Evolutionary conservation across 1,284 basidiomycete genomes (phyloP), one percentile per base, ranked within the genome.

Genomic region (Grifola frondosa): DNA sequence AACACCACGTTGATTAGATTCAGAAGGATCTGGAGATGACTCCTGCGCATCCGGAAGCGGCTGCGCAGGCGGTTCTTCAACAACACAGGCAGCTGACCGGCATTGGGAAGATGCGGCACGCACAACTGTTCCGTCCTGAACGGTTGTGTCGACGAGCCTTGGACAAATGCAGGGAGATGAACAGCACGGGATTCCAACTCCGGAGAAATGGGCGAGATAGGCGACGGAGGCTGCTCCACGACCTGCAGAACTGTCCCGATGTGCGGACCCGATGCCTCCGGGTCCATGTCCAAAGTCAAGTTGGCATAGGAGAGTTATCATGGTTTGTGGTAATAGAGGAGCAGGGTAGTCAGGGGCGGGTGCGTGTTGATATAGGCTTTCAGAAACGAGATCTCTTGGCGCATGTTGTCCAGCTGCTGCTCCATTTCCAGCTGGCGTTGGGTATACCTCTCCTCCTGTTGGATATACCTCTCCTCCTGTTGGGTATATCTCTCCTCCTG

Each of bases 401-500:
- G 74, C 73, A 87, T 73, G 46, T 77, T 75, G 2, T 67, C 52
- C 46, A 87, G 67, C 37, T 73, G 73, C 17, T 69, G 68, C 56
- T 86, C 79, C 66, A 79, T 72, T 56, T 83, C 79, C 21, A 72
- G 73, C 45, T 83, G 77, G 29, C 70, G 63, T 48, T 78, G 74
- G 12, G 64, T 53, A 46, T 69, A 71, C 54, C 70, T 83, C 9
- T 70, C 70, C 61, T 87, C 85, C n/a, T n/a, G n/a, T n/a, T n/a
- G n/a, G n/a, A n/a, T n/a, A n/a, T n/a, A n/a, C n/a, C n/a, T n/a
- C n/a, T n/a, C n/a, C n/a, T n/a, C n/a, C n/a, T n/a, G 63, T 48
- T 78, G 74, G 12, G 64, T 53, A 46, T 69, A 71, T 54, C 70
- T 83, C 9, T 70, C 70, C 61, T 87, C 85, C 49, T 84, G 80